Percentiles rank a stretch among this genome's conserved stretches.
These are phyloP conservation scores for Trifolium dubium DNA, from an alignment of 306 rosid genomes.

Conservation along the genomic window DNA sequence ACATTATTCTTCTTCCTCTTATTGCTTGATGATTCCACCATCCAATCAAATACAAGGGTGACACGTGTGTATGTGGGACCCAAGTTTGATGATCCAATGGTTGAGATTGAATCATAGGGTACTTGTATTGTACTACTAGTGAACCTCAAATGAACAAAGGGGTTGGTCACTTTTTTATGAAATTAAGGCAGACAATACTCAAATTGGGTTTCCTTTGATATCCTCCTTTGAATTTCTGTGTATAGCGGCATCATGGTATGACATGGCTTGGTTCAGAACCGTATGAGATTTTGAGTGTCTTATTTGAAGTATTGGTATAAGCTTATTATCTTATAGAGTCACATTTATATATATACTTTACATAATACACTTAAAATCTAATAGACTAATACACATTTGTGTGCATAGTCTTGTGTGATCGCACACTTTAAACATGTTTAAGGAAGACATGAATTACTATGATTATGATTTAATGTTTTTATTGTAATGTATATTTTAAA, in stretches of 20 bases:
- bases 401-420: no score
- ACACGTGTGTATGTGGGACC: conserved; percentile 44
- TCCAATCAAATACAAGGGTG: conserved; percentile 34
- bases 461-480: no score
- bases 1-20: conserved; percentile 53
- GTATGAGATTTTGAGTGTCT: no score
- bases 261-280: not conserved
- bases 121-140: conserved; percentile 36
- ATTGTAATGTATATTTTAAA: no score
- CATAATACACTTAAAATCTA: no score
- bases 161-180: conserved; percentile 50
- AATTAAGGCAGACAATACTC: conserved; percentile 61
- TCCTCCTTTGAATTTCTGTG: conserved; percentile 53
- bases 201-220: conserved; percentile 50
- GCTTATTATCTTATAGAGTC: no score
- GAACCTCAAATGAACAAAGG: conserved; percentile 53
- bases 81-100: conserved; percentile 43
- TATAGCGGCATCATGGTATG: conserved; percentile 39
- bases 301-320: no score
- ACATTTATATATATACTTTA: no score
- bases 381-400: no score
- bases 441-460: no score
- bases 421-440: no score
- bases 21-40: conserved; percentile 1
- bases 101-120: conserved; percentile 27